A percentile compares a stretch with the other conserved stretches of the same genome.
These are phyloP conservation scores for Sordaria brevicollis DNA, from an alignment of 495 filamentous ascomycete species.

Conservation along the genomic window DNA sequence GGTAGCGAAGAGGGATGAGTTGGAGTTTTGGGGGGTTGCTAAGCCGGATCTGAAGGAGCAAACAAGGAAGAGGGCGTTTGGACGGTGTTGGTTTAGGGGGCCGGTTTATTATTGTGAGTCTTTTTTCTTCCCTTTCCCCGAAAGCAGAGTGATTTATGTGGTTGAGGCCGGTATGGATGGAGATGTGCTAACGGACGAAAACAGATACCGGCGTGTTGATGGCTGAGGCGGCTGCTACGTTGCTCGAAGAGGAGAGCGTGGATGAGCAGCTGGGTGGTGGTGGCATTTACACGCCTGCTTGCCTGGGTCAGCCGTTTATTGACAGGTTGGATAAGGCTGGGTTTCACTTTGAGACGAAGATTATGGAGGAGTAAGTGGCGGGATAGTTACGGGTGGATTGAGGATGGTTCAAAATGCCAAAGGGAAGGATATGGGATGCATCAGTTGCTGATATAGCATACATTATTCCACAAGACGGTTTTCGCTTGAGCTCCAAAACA, in stretches of 20 bases:
- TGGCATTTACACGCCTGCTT: slow-evolving; percentile 67
- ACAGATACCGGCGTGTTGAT: slow-evolving; percentile 58
- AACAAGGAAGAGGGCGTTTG: slow-evolving; percentile 40
- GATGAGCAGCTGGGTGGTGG: slow-evolving; percentile 54
- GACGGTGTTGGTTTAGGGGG: slow-evolving; percentile 48
- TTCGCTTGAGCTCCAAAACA: neutral
- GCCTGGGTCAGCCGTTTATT: slow-evolving; percentile 64
- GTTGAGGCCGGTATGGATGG: neutral
- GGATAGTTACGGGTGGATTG: neutral
- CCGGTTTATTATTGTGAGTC: slow-evolving; percentile 52
- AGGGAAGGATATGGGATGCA: neutral
- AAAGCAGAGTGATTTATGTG: no score
- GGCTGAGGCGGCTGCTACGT: slow-evolving; percentile 58
- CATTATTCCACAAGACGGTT: neutral
- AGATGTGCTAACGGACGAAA: slow-evolving; percentile 7
- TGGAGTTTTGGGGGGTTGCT: slow-evolving; percentile 59
- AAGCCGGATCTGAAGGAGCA: slow-evolving; percentile 43
- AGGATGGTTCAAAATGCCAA: neutral
- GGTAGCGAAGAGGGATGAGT: slow-evolving; percentile 40
- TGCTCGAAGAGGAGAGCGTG: slow-evolving; percentile 43
- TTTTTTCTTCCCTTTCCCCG: neutral
- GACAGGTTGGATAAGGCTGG: slow-evolving; percentile 57
- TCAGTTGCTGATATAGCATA: neutral
- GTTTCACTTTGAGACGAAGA: slow-evolving; percentile 48
- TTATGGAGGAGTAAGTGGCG: slow-evolving; percentile 10